Base-by-base conservation (phyloP, 345 rosid species). In the Diplotaxis tenuifolia region DNA sequence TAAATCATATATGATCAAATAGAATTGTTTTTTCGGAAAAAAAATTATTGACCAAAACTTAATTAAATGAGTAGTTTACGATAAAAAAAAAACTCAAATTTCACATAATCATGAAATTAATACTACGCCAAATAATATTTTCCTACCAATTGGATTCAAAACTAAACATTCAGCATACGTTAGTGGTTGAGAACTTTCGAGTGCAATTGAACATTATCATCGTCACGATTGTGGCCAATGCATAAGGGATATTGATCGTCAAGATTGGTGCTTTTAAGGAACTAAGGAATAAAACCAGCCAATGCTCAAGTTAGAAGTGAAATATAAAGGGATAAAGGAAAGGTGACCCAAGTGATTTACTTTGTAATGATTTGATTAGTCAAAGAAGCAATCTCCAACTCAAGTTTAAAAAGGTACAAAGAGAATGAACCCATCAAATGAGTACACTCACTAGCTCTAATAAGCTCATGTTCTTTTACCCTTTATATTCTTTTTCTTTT, bases 321-420 rank as follows among this genome's bases (percentile, higher is more conserved):
- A 65, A 38, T 45, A 70, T 20, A 74, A 14, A 16, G 64, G 31
- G 56, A 75, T 75, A 69, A 20, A 73, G 78, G 70, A 84, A 86
- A 82, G 75, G 78, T 52, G 75, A 74, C 79, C 59, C 64, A 57
- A 66, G 61, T 69, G 63, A 80, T 86, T 83, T 78, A 75, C 86
- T 79, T 63, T 38, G 92, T 81, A 85, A 86, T 86, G 86, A 88
- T 88, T 52, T 54, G 55, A 36, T 71, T 49, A 65, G 71, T 71
- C 76, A 71, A 71, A 65, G 56, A 71, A 76, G 76, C 67, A 70
- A 76, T 47, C 71, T 64, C 75, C 49, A 65, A 70, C 70, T 67
- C 19, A 53, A 60, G 49, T 5, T 67, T 49, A 27, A 56, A 70
- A 42, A 20, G 45, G 6, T 62, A 62, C 75, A 69, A 69, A 75